Percentiles rank a stretch among this genome's conserved stretches.
Evolutionary conservation across 441 rosid species (phyloP).

Genomic region (Theobroma grandiflorum): DNA sequence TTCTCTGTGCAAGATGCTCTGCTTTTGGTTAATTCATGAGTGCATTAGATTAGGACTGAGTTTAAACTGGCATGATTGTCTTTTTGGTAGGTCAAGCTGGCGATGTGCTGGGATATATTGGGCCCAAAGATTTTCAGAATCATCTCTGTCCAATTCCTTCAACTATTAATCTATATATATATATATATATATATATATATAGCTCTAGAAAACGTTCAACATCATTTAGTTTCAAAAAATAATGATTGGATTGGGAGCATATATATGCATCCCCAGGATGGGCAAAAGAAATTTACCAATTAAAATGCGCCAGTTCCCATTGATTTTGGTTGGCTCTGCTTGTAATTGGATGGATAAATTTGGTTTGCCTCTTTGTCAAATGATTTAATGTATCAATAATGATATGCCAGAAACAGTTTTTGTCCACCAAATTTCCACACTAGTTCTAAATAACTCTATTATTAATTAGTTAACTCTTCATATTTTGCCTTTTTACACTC

Average conservation of each 20-base stretch:
- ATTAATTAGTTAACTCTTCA: too few relatives aligned
- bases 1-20: constrained; percentile 16
- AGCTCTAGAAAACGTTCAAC: too few relatives aligned
- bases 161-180: too few relatives aligned
- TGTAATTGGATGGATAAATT: background rate
- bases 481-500: too few relatives aligned
- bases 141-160: background rate
- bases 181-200: too few relatives aligned
- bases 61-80: constrained; percentile 17
- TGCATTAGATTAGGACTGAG: background rate
- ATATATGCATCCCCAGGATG: too few relatives aligned
- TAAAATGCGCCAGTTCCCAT: background rate
- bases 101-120: background rate
- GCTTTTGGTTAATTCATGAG: constrained; percentile 3
- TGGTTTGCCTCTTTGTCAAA: background rate
- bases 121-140: constrained; percentile 1
- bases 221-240: too few relatives aligned
- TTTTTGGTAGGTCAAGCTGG: constrained; percentile 15
- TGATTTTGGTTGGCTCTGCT: background rate
- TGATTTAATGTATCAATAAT: too few relatives aligned
- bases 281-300: background rate
- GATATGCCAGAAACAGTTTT: background rate
- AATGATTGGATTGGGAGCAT: background rate
- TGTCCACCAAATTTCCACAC: background rate
- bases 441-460: background rate